These are phyloP conservation scores for Amanita brunnescens DNA, from an alignment of 768 basidiomycete genomes.

Conservation along the genomic window DNA sequence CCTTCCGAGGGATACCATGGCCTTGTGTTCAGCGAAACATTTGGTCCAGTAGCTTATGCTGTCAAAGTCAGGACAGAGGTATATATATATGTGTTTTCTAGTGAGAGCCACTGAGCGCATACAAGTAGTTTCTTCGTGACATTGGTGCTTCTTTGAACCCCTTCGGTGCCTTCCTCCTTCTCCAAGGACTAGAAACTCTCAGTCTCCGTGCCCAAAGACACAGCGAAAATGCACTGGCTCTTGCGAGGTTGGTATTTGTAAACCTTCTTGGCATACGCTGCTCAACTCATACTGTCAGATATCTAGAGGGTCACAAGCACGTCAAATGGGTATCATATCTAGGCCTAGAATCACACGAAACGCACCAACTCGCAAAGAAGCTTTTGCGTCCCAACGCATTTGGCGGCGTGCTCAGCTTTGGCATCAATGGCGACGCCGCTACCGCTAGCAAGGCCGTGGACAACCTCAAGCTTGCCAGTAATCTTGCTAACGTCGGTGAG, in stretches of 20 bases:
- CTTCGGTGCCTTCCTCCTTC: constrained; percentile 63
- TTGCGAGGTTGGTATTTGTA: constrained; percentile 40
- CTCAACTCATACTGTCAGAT: constrained; percentile 21
- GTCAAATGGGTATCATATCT: constrained; percentile 76
- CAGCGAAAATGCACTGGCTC: constrained; percentile 56
- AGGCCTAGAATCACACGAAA: constrained; percentile 55
- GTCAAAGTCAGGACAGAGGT: constrained; percentile 53
- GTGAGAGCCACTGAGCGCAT: not conserved
- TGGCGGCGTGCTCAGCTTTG: constrained; percentile 75
- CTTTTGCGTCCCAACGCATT: constrained; percentile 46
- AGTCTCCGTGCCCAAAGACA: constrained; percentile 65
- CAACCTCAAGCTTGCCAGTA: constrained; percentile 56
- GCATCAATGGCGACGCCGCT: constrained; percentile 49
- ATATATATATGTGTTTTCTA: constrained; percentile 2
- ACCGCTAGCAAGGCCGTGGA: constrained; percentile 59
- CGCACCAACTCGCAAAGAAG: constrained; percentile 48
- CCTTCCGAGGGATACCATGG: constrained; percentile 76
- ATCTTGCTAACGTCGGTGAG: constrained; percentile 65
- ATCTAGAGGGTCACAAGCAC: constrained; percentile 54
- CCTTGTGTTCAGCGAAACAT: constrained; percentile 53
- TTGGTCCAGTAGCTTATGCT: constrained; percentile 56
- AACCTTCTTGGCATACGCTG: not conserved
- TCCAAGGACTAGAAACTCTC: constrained; percentile 77
- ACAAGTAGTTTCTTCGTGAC: constrained; percentile 47
- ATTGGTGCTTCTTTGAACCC: constrained; percentile 60